Evolutionary conservation across 73 alveolate species (phyloP), one percentile per base, ranked within the genome.

Genomic region (Symbiodinium natans): DNA sequence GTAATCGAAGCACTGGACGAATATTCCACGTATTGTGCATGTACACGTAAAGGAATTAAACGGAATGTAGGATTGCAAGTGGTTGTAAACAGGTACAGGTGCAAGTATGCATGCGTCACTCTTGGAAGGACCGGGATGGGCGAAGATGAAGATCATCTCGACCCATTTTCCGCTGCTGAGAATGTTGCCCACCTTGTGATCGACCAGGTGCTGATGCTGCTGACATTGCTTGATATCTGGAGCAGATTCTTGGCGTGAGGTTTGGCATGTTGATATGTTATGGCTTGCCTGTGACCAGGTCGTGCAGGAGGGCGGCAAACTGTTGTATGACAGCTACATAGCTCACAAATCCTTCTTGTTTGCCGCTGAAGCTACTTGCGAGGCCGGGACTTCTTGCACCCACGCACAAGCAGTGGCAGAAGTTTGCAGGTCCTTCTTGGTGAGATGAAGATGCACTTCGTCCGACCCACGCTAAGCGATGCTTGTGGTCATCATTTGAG

Each of bases 271-370:
- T 29, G n/a, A n/a, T n/a, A n/a, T n/a, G n/a, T n/a, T n/a, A n/a
- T n/a, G n/a, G n/a, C 36, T 63, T 63, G 59, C 59, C 59, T 46
- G 21, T 6, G 59, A 46, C 59, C 80, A 90, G 96, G 96, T 90
- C 54, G 75, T 90, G 36, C 96, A 90, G 52, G 96, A 90, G 77
- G 96, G 96, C 2, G 96, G 96, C 73, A 90, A 42, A 31, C 77
- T 90, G 8, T 77, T 90, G 39, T 90, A 90, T 71, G 96, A 90
- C 80, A 90, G 96, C 87, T 90, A 90, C 96, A 90, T 90, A 48
- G 88, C 77, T 36, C 96, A 88, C 52, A 90, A 90, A 68, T 90
- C 96, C 59, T 90, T 90, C 39, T 71, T 88, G 13, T 90, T 90
- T 23, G 96, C 96, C 10, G 96, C 96, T 15, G 77, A 40, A 17